phyloP scores from a whole-genome alignment of 2,329 filamentous ascomycete species.

The Pseudogymnoascus sp. region DNA sequence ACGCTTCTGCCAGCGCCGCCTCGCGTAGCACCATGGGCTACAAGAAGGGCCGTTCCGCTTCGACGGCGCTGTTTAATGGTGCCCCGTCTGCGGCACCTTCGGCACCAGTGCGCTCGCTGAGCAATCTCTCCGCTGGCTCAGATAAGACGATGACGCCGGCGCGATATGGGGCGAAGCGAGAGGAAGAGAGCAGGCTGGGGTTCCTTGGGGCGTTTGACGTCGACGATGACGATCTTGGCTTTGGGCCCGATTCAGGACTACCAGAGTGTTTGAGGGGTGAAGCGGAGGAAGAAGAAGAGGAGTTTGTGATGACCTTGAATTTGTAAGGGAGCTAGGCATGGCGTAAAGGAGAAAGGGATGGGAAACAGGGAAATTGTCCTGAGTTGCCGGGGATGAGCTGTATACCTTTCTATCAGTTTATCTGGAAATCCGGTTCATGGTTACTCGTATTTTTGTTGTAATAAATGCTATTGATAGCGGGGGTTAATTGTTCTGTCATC shows the following conservation, averaged over 20 bases:
- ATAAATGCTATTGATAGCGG: conserved; percentile 1
- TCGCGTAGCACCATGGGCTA: conserved; percentile 82
- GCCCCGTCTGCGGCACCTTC: background rate
- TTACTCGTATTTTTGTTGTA: conserved; percentile 9
- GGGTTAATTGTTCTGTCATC: background rate
- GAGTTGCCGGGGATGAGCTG: background rate
- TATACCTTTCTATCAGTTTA: background rate
- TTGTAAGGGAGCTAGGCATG: conserved; percentile 5
- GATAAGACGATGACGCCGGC: conserved; percentile 30
- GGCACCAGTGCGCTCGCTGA: background rate
- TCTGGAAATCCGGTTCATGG: background rate
- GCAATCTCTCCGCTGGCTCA: conserved; percentile 19
- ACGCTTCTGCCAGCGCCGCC: conserved; percentile 52
- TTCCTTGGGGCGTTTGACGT: conserved; percentile 52
- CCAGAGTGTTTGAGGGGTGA: conserved; percentile 27
- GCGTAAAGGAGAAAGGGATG: background rate
- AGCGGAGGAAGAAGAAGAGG: conserved; percentile 39
- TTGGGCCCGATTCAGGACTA: conserved; percentile 23
- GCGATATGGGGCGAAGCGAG: conserved; percentile 33
- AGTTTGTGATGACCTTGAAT: conserved; percentile 45
- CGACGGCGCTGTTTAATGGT: conserved; percentile 29
- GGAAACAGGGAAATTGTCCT: conserved; percentile 1
- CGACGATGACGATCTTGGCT: conserved; percentile 36
- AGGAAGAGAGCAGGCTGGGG: conserved; percentile 37
- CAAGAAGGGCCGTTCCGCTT: conserved; percentile 59